A percentile compares a stretch with the other conserved stretches of the same genome.
phyloP scores from a whole-genome alignment of 108 stramenopile genomes.

The Cyclotella cryptica region DNA sequence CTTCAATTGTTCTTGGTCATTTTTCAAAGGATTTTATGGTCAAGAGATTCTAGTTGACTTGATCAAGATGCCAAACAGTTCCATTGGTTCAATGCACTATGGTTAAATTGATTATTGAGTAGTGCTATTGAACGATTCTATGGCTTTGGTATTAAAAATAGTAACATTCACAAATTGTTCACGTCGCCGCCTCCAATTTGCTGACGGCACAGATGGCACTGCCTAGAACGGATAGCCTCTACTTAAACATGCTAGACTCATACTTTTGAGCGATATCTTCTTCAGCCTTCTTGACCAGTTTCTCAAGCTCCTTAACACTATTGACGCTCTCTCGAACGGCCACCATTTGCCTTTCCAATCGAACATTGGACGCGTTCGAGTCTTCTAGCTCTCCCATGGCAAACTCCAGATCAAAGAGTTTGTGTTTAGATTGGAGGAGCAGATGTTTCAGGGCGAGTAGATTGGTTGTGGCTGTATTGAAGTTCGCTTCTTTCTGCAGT shows the following conservation, averaged over 20 bases:
- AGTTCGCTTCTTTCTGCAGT: conserved; percentile 8
- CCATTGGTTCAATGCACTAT: too few relatives aligned
- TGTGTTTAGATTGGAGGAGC: not conserved
- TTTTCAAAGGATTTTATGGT: too few relatives aligned
- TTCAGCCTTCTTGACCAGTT: not conserved
- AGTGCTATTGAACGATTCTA: too few relatives aligned
- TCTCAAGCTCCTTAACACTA: not conserved
- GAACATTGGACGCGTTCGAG: not conserved
- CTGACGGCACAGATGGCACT: too few relatives aligned
- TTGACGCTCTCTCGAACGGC: not conserved
- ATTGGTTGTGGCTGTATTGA: conserved; percentile 3
- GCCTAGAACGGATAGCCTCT: not conserved
- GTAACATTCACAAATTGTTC: too few relatives aligned
- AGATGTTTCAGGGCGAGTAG: not conserved
- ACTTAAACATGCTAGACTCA: not conserved
- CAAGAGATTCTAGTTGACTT: too few relatives aligned
- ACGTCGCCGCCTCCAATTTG: too few relatives aligned
- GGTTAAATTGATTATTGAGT: too few relatives aligned
- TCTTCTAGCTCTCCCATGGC: not conserved
- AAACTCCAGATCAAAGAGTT: conserved; percentile 8
- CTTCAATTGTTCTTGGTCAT: too few relatives aligned
- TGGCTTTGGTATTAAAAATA: too few relatives aligned
- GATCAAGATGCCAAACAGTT: too few relatives aligned
- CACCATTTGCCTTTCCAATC: not conserved
- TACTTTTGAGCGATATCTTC: conserved; percentile 4